Evolutionary conservation across 495 filamentous ascomycete genomes (phyloP), one percentile per base, ranked within the genome.

Genomic region (Aspergillus egyptiacus): DNA sequence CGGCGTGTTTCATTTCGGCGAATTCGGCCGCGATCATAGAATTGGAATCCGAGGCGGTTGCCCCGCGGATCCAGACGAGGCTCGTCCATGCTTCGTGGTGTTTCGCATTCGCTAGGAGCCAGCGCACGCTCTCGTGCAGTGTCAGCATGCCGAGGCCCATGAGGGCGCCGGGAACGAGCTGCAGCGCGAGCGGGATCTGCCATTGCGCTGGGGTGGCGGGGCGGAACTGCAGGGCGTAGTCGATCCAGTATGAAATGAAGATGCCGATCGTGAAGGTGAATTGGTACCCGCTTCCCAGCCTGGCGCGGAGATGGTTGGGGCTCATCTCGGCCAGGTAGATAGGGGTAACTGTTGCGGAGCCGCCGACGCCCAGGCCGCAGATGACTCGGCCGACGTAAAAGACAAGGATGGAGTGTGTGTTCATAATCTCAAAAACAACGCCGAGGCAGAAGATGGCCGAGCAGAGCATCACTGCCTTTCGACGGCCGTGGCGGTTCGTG

Each of bases 261-360:
- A 78, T 74, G 0, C 76, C 76, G 45, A 76, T 65, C 0, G 75
- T 76, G 46, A 73, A 78, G 34, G 73, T 73, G 34, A 77, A 69
- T 46, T 78, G 75, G 53, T 74, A 78, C 48, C 74, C 73, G 47
- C 65, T 64, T 37, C 74, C 77, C 17, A 80, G 66, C 14, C 73
- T 67, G 2, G 73, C 78, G 25, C 78, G 69, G 40, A 79, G 71
- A 11, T 75, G 67, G 37, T 73, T 76, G 0, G 77, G 76, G 44
- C 74, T 74, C 67, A 75, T 81, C 56, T 82, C 79, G 11, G 73
- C 68, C 34, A 73, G 68, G 50, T 75, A 80, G 50, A 79, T 82
- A 2, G 80, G 79, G 0, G 79, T 75, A 11, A 79, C 69, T 9
- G 75, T 77, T 0, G 77, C 74, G 6, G 78, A 75, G 5, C 70